Conservation (phyloP, 257 asterid species). For the Linaria vulgaris region DNA sequence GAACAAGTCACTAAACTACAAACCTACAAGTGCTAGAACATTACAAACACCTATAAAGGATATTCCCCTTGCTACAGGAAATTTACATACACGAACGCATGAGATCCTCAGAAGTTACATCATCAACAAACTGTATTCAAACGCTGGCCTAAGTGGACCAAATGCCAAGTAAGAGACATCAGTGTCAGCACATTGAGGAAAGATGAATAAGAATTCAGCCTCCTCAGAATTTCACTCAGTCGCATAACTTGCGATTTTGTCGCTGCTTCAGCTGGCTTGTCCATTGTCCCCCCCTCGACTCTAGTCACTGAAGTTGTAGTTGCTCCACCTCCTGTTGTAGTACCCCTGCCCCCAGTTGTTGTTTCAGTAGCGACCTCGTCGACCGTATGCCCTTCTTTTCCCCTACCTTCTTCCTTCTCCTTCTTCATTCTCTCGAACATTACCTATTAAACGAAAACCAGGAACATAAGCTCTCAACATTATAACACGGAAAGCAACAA, state of each 20-base stretch:
- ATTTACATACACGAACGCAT: neutral
- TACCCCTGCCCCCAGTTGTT: conserved; percentile 18
- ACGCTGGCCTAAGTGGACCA: conserved; percentile 48
- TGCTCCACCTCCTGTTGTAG: too few relatives aligned
- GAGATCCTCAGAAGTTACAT: neutral
- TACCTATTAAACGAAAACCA: conserved; percentile 35
- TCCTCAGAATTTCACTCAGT: conserved; percentile 38
- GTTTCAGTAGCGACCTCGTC: conserved; percentile 9
- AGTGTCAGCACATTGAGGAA: conserved; percentile 56
- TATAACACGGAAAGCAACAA: too few relatives aligned
- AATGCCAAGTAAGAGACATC: conserved; percentile 61
- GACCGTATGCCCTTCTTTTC: conserved; percentile 21
- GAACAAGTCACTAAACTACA: too few relatives aligned
- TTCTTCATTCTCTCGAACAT: conserved; percentile 65
- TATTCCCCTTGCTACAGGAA: neutral
- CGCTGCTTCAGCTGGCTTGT: conserved; percentile 11
- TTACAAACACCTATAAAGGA: too few relatives aligned
- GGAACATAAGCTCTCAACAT: neutral
- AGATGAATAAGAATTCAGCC: conserved; percentile 64
- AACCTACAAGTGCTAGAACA: too few relatives aligned
- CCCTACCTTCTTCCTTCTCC: conserved; percentile 73
- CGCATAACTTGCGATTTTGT: conserved; percentile 31
- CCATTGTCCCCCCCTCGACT: neutral
- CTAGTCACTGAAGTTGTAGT: conserved; percentile 23
- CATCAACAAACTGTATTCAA: conserved; percentile 22